A percentile compares a stretch with the other conserved stretches of the same genome.
Evolutionary conservation across 345 rosid genomes (phyloP).

Genomic region (Geranium rotundifolium): DNA sequence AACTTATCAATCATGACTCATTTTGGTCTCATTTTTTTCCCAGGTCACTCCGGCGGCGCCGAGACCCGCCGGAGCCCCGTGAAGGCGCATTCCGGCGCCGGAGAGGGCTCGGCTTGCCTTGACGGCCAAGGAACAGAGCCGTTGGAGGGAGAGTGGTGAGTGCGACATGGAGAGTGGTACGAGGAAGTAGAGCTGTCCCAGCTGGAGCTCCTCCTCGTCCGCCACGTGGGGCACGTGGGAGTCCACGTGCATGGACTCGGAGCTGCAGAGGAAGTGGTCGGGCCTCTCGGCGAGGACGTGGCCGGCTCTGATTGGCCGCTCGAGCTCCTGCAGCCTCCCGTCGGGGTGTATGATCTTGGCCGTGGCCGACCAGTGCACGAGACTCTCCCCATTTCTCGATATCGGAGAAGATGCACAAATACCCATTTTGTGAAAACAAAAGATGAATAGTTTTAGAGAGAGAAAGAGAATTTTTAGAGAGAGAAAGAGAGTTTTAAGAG

Average conservation of each 20-base stretch:
- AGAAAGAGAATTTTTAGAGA: too few species aligned
- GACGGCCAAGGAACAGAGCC: conserved; percentile 24
- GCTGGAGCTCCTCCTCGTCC: conserved; percentile 25
- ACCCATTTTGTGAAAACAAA: conserved; percentile 21
- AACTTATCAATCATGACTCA: too few species aligned
- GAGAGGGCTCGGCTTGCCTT: conserved; percentile 20
- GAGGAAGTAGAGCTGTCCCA: conserved; percentile 27
- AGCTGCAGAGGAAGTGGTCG: conserved; percentile 24
- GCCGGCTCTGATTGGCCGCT: conserved; percentile 12
- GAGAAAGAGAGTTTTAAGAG: not conserved
- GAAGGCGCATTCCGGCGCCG: not conserved
- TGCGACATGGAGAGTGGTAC: conserved; percentile 18
- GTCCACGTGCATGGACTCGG: conserved; percentile 22
- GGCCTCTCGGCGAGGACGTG: conserved; percentile 16
- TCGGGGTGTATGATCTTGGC: conserved; percentile 46
- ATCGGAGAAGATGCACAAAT: conserved; percentile 27
- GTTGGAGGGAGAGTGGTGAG: conserved; percentile 16
- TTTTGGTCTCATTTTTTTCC: too few species aligned
- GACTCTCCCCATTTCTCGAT: too few species aligned
- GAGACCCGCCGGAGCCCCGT: too few species aligned
- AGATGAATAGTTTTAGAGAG: too few species aligned
- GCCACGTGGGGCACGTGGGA: conserved; percentile 14
- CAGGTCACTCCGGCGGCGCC: too few species aligned
- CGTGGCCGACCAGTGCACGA: conserved; percentile 4
- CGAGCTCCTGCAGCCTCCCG: conserved; percentile 19